Conservation (phyloP, 495 filamentous ascomycete species). For the Haplographium delicatum region DNA sequence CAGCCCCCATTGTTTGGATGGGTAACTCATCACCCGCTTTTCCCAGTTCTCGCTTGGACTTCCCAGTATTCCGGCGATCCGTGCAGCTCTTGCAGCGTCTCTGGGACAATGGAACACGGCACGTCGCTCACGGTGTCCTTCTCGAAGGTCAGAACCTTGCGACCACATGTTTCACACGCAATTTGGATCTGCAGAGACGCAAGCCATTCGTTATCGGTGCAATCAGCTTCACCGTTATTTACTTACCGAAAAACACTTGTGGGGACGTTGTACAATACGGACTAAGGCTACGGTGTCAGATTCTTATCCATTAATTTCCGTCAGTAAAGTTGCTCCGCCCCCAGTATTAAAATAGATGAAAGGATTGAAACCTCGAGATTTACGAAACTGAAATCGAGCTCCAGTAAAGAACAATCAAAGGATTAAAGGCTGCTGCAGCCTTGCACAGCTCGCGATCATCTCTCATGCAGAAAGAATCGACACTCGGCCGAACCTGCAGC, state of each 20-base stretch:
- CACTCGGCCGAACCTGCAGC: neutral
- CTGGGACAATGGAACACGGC: no score
- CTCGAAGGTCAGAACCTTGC: slow-evolving; percentile 5
- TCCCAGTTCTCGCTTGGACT: no score
- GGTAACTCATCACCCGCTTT: no score
- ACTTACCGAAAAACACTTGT: slow-evolving; percentile 7
- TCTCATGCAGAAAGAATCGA: neutral
- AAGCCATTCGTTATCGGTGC: slow-evolving; percentile 8
- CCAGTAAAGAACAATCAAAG: no score
- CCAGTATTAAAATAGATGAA: slow-evolving; percentile 4
- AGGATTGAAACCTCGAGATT: no score
- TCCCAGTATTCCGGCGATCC: no score
- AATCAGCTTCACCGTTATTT: neutral
- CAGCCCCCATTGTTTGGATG: no score
- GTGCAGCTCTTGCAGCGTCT: no score
- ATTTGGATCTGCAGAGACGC: neutral
- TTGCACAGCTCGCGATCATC: no score
- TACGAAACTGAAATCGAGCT: no score
- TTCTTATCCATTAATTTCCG: slow-evolving; percentile 3
- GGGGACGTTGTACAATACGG: slow-evolving; percentile 4
- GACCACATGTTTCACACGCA: neutral
- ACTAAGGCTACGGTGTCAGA: no score
- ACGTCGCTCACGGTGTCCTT: neutral
- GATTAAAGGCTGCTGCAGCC: no score
- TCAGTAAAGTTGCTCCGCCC: slow-evolving; percentile 3